Base-by-base conservation (phyloP, 441 rosid genomes). In the Gossypium aridum region DNA sequence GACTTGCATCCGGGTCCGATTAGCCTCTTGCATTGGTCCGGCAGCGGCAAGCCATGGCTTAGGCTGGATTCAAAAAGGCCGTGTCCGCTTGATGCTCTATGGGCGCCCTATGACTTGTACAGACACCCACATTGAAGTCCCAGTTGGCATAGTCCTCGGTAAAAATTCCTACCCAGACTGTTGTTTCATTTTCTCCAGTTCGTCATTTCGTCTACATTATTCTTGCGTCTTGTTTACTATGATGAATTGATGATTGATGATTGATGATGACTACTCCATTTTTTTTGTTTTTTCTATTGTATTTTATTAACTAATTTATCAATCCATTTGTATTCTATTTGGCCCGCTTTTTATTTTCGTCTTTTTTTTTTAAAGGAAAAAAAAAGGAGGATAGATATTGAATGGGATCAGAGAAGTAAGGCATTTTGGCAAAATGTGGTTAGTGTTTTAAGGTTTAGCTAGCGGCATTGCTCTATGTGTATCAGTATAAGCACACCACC, bases 11-110 rank as follows among this genome's bases (percentile, higher is more conserved):
- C 94, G 0, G 92, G 94, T 67, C 90, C 92, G n/a, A 87, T 88
- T 39, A 90, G 94, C 78, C 83, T 90, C 20, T 81, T 90, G 70
- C 94, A 90, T 83, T 90, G 92, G 94, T 90, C 94, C 54, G 94
- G 94, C 26, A 87, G 91, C 77, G 92, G 94, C 34, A 90, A 90
- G 83, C 94, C 94, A 0, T 90, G 94, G 94, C 75, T 84, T 12
- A 82, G 94, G 79, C 83, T 90, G 22, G 92, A 86, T 76, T 81
- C 90, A 3, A 80, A 79, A 85, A 78, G 74, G 62, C 79, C 90
- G 9, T 90, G 94, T 77, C 94, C 92, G 5, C 83, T 90, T 3
- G 94, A 90, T 72, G 79, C 77, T 0, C 78, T 87, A 2, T 90
- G 94, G 94, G 85, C 88, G 28, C 91, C 91, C 7, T 90, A 85